These are phyloP conservation scores for Lasiosphaeria miniovina DNA, from an alignment of 495 filamentous ascomycete species.

Conservation along the genomic window DNA sequence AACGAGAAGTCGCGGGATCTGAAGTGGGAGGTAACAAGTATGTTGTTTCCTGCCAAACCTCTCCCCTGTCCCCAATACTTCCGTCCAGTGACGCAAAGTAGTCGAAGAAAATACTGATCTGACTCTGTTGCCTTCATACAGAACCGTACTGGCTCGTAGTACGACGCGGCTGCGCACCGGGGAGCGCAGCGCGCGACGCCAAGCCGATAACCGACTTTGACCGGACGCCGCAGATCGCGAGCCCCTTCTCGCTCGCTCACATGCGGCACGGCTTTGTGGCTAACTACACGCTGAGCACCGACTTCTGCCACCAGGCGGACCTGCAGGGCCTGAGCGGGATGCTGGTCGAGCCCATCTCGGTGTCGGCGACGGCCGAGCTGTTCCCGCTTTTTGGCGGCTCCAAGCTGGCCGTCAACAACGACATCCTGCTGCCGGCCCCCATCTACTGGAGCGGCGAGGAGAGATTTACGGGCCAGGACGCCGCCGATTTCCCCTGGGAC, in stretches of 20 bases:
- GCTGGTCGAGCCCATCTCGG: slow-evolving; percentile 62
- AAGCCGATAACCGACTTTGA: slow-evolving; percentile 39
- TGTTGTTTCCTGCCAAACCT: slow-evolving; percentile 11
- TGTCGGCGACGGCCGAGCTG: slow-evolving; percentile 44
- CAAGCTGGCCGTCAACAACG: slow-evolving; percentile 75
- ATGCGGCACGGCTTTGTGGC: slow-evolving; percentile 57
- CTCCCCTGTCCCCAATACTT: no score
- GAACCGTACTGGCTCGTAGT: slow-evolving; percentile 63
- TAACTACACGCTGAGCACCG: slow-evolving; percentile 63
- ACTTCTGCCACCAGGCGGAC: slow-evolving; percentile 63
- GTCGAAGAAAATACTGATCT: not conserved
- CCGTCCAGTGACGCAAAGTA: no score
- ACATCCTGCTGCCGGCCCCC: slow-evolving; percentile 73
- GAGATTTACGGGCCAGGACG: slow-evolving; percentile 61
- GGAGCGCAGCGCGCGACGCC: slow-evolving; percentile 53
- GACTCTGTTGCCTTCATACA: slow-evolving; percentile 26
- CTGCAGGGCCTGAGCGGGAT: slow-evolving; percentile 63
- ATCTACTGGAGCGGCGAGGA: slow-evolving; percentile 70
- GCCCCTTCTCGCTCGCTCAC: slow-evolving; percentile 34
- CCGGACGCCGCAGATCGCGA: slow-evolving; percentile 42
- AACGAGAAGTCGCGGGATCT: slow-evolving; percentile 26
- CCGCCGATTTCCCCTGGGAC: slow-evolving; percentile 48
- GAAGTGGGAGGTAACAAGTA: slow-evolving; percentile 46
- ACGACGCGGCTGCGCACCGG: slow-evolving; percentile 57
- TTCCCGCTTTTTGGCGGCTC: slow-evolving; percentile 72